Base-by-base conservation (phyloP, 2,329 filamentous ascomycete species). In the Delphinella strobiligena region DNA sequence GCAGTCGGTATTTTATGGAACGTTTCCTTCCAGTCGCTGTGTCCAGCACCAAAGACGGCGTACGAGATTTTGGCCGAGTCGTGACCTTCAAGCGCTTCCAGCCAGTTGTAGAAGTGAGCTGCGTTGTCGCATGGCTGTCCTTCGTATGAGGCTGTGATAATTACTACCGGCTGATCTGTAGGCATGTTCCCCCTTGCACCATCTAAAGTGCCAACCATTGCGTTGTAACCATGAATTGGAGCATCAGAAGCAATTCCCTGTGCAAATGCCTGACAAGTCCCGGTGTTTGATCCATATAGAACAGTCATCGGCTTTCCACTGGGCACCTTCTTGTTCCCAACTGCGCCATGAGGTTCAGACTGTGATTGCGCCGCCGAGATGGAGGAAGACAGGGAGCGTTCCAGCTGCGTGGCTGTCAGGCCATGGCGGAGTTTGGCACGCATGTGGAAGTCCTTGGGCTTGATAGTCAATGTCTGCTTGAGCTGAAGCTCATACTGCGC, bases 111-210 rank as follows among this genome's bases (percentile, higher is more conserved):
- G 49, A 87, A 87, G 36, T 74, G 68, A 0, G 63, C 68, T 0
- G 82, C 82, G 45, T 88, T 86, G 45, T 84, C 79, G 0, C 81
- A 74, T 0, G 82, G 78, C 40, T 82, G 69, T 1, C 82, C 82
- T 50, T 88, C 82, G 48, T 87, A 88, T 1, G 75, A 79, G 0
- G 82, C 72, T 0, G 77, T 78, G 45, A 88, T 68, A 36, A 87
- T 68, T 17, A 84, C 62, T 0, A 82, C 67, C 0, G 81, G 80
- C 5, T 71, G 66, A 18, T 72, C 66, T 36, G 65, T 74, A 0
- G 78, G 72, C 0, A 87, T 53, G 2, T 71, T 68, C 35, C 74
- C 69, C 14, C 71, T 73, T 0, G 75, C 79, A 0, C 68, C 64
- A 51, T 87, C 78, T 30, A 87, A 58, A 1, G 69, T 66, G 16